Conservation (phyloP, 2,329 filamentous ascomycete species). For the Pseudocercospora fuligena region DNA sequence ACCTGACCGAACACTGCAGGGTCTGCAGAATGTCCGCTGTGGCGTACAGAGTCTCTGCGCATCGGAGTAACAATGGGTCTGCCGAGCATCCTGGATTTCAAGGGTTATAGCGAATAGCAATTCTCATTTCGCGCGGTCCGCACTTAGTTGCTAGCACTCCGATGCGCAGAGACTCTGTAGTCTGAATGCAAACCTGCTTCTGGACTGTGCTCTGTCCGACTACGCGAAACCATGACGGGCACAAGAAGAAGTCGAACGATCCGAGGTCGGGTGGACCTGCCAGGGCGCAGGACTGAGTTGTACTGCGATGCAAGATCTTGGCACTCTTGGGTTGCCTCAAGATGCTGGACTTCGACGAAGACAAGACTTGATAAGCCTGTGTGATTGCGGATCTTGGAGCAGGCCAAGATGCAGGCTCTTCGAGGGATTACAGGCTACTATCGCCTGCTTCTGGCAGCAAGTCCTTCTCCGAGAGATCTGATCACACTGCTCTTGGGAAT, state of each 20-base stretch:
- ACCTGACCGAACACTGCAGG: not conserved
- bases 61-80: too few relatives aligned
- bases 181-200: not conserved
- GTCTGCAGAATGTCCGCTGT: not conserved
- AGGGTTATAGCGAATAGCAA: too few relatives aligned
- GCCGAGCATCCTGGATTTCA: too few relatives aligned
- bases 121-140: too few relatives aligned
- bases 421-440: constrained; percentile 36
- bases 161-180: too few relatives aligned
- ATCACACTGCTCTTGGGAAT: constrained; percentile 39
- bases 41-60: too few relatives aligned
- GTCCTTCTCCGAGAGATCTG: constrained; percentile 39
- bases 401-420: not conserved
- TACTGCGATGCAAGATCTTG: not conserved
- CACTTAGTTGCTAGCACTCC: too few relatives aligned
- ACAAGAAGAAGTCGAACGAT: not conserved
- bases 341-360: not conserved
- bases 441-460: constrained; percentile 45
- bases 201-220: not conserved
- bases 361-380: not conserved
- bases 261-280: not conserved
- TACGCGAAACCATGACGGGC: not conserved
- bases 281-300: not conserved
- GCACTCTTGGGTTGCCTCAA: not conserved
- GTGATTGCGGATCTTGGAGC: not conserved